Conservation (phyloP, 305 asterid species). For the Stenogyne calaminthoides region DNA sequence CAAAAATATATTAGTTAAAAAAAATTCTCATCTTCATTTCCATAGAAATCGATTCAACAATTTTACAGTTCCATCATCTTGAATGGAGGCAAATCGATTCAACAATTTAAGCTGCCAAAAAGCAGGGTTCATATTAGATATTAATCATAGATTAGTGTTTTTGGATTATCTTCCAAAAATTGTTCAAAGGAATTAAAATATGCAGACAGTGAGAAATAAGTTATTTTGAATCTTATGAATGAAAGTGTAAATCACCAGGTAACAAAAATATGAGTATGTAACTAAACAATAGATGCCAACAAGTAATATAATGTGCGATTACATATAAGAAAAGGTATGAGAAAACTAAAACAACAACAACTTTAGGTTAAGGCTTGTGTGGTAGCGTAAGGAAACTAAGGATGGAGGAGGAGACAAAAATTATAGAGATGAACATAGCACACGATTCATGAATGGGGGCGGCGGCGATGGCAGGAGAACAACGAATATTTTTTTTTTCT, state of each 20-base stretch:
- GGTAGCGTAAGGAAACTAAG: background rate
- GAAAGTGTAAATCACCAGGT: too few relatives aligned
- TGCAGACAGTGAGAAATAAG: too few relatives aligned
- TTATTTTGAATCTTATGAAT: too few relatives aligned
- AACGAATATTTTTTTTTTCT: too few relatives aligned
- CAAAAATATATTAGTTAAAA: too few relatives aligned
- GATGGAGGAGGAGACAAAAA: background rate
- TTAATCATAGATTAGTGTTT: background rate
- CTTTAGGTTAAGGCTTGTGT: background rate
- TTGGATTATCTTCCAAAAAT: background rate
- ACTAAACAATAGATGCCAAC: too few relatives aligned
- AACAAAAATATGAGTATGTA: too few relatives aligned
- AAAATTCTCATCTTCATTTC: too few relatives aligned
- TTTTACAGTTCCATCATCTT: conserved; percentile 82
- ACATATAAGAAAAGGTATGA: conserved; percentile 8
- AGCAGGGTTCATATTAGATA: background rate
- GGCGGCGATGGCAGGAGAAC: too few relatives aligned
- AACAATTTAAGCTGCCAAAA: conserved; percentile 69
- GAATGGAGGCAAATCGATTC: conserved; percentile 61
- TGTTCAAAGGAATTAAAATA: background rate
- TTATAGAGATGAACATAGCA: background rate
- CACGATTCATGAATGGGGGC: conserved; percentile 21
- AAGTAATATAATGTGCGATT: too few relatives aligned
- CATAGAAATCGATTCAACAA: too few relatives aligned
- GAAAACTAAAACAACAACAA: background rate